A percentile compares a stretch with the other conserved stretches of the same genome.
Conservation (phyloP, 2,329 filamentous ascomycete species). For the Periconia sp. region DNA sequence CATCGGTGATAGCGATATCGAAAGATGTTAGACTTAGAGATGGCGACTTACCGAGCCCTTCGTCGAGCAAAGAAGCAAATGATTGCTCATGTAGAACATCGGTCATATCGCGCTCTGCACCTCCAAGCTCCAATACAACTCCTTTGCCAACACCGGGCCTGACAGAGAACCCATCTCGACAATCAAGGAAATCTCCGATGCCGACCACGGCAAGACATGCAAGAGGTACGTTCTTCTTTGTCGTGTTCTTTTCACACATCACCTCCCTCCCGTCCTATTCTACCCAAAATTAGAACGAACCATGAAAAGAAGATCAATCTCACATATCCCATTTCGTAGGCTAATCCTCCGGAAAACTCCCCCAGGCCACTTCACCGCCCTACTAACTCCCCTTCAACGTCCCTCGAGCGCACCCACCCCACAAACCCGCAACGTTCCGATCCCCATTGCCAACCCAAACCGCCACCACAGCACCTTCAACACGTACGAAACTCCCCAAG, state of each 20-base stretch:
- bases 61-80: neutral
- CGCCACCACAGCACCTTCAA: neutral
- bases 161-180: neutral
- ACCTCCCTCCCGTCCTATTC: neutral
- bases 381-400: neutral
- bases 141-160: conserved; percentile 8
- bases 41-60: neutral
- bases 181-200: neutral
- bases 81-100: neutral
- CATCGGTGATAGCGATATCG: neutral
- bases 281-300: too few relatives aligned
- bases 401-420: neutral
- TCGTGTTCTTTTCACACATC: neutral
- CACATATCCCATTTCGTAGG: too few relatives aligned
- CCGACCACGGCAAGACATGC: conserved; percentile 10
- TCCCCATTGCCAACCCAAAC: neutral
- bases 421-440: neutral
- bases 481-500: conserved; percentile 17
- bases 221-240: conserved; percentile 12
- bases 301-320: too few relatives aligned
- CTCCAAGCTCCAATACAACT: conserved; percentile 4
- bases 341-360: too few relatives aligned
- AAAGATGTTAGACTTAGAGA: neutral
- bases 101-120: neutral
- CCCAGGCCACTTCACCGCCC: too few relatives aligned